Base-by-base conservation (phyloP, 345 rosid species). In the Euclidium syriacum region DNA sequence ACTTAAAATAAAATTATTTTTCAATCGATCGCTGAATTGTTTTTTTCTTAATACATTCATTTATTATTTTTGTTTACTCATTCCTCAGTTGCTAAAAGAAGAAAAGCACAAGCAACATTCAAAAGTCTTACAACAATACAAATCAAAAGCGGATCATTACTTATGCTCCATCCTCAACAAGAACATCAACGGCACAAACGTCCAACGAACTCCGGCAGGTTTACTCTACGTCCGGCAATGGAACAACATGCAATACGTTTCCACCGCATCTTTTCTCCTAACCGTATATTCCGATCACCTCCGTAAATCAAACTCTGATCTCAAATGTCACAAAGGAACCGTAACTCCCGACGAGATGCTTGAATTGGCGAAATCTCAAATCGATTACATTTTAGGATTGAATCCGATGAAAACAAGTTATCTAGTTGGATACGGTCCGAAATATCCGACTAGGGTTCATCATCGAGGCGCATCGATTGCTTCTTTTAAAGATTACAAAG, bases 241-340 rank as follows among this genome's bases (percentile, higher is more conserved):
- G 99, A 94, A 94, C 87, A 94, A 94, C 70, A 84, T 94, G 88
- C 97, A 94, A 70, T 87, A 94, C 48, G 95, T 87, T 5, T 82
- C 97, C 3, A 78, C 97, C 0, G 83, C 99, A 0, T 64, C 87
- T 0, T 94, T 94, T 71, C 91, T 94, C 53, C 80, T 94, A 41
- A 83, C 88, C 2, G 10, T 80, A 16, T 94, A 94, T 75, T 90
- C 97, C 0, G 91, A 85, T 30, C 73, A 76, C 68, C 87, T 94
- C 15, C 67, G 35, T 0, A 34, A 62, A 33, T 58, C 81, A 11
- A 70, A 70, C 49, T 74, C 58, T 25, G 52, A 55, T 34, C 88
- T 94, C 6, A 22, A 26, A 0, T 94, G 96, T 62, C 74, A 69
- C 6, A 43, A 58, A 1, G 90, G 84, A 40, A 33, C 40, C 0